Evolutionary conservation across 495 filamentous ascomycete species (phyloP).

Genomic region (Penicillium macrosclerotiorum): DNA sequence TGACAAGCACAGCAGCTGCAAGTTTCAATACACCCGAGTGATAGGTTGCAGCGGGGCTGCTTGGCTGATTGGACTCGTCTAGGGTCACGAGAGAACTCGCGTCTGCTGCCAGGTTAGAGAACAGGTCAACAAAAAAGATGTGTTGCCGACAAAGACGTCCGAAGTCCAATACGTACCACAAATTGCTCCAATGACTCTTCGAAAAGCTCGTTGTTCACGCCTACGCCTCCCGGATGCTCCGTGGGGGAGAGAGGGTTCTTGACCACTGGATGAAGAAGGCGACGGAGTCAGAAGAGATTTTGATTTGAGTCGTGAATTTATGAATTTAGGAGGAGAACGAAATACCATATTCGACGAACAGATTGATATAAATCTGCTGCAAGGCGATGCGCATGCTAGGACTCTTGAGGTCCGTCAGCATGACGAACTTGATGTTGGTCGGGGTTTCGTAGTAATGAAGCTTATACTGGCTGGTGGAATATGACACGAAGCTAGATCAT

Average conservation of each 20-base stretch:
- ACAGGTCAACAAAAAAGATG: constrained; percentile 12
- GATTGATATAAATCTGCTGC: constrained; percentile 97
- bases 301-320: no score
- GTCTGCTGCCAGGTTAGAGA: constrained; percentile 35
- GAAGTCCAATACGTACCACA: constrained; percentile 57
- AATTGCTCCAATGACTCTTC: constrained; percentile 89
- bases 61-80: neutral
- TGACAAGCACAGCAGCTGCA: no score
- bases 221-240: constrained; percentile 83
- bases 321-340: neutral
- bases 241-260: constrained; percentile 90
- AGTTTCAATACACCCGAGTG: neutral
- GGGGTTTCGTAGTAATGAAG: constrained; percentile 98
- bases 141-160: no score
- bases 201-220: constrained; percentile 92
- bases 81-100: constrained; percentile 33
- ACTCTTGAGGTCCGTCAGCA: constrained; percentile 89
- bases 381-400: constrained; percentile 88
- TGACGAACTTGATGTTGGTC: constrained; percentile 91
- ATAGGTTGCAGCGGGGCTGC: neutral
- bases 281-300: constrained; percentile 7
- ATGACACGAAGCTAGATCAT: constrained; percentile 72
- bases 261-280: constrained; percentile 60
- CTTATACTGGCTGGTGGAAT: constrained; percentile 90
- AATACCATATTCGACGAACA: constrained; percentile 92